Evolutionary conservation across 768 basidiomycete species (phyloP).

Genomic region (Serendipita sp.): DNA sequence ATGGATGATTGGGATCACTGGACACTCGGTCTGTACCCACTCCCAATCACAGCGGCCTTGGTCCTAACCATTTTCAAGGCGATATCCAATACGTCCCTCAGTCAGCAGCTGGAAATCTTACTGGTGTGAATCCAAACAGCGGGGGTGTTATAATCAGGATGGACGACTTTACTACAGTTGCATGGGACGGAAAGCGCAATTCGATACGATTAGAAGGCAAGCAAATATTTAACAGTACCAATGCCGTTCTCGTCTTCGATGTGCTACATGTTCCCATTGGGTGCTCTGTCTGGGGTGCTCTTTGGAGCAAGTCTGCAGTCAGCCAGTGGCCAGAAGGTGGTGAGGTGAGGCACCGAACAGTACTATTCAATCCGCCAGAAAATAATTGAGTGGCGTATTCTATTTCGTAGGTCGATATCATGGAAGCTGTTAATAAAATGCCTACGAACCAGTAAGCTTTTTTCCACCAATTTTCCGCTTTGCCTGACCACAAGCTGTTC

Average conservation of each 20-base stretch:
- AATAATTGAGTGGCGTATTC: background rate
- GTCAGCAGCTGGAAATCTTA: background rate
- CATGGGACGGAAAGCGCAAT: background rate
- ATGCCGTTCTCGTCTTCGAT: constrained; percentile 12
- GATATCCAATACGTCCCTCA: background rate
- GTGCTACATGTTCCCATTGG: constrained; percentile 14
- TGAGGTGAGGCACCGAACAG: background rate
- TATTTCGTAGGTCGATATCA: background rate
- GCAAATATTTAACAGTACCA: constrained; percentile 5
- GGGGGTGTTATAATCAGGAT: background rate
- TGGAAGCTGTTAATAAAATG: constrained; percentile 1
- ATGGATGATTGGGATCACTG: background rate
- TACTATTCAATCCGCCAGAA: background rate
- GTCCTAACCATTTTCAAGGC: background rate
- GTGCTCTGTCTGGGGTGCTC: constrained; percentile 6
- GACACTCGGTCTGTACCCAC: background rate
- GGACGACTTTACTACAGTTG: background rate
- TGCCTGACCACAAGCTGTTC: background rate
- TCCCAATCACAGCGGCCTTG: too few relatives aligned
- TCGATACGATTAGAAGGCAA: constrained; percentile 1
- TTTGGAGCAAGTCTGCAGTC: background rate
- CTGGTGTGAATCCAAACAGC: background rate
- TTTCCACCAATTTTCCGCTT: too few relatives aligned
- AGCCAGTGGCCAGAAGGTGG: background rate
- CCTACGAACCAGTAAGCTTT: background rate